Evolutionary conservation across 2,329 filamentous ascomycete genomes (phyloP).

Genomic region (Penicillium sp.): DNA sequence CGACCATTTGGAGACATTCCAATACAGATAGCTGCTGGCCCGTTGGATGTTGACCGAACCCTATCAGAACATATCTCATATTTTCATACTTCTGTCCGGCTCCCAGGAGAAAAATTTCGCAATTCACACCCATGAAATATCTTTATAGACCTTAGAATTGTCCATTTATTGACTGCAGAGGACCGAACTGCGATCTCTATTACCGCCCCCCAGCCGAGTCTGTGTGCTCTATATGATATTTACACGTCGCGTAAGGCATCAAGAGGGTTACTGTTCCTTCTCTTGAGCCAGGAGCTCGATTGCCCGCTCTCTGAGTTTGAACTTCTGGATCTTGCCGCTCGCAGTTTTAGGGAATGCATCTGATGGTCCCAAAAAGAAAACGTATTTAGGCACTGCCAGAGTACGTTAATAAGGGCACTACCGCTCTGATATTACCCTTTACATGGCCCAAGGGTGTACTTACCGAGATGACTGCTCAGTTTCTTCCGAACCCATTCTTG

Average conservation of each 20-base stretch:
- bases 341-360: conserved; percentile 88
- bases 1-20: neutral
- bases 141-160: neutral
- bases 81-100: too few species aligned
- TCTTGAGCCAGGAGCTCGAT: conserved; percentile 43
- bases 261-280: neutral
- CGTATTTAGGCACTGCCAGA: conserved; percentile 65
- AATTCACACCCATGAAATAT: too few species aligned
- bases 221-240: neutral
- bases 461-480: conserved; percentile 65
- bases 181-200: neutral
- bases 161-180: neutral
- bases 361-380: conserved; percentile 65
- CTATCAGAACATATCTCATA: too few species aligned
- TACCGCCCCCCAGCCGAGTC: neutral
- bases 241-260: neutral
- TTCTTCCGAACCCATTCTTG: conserved; percentile 65
- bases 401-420: neutral
- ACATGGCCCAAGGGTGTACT: conserved; percentile 21
- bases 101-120: too few species aligned
- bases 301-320: conserved; percentile 68
- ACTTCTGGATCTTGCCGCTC: conserved; percentile 96
- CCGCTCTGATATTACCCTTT: too few species aligned
- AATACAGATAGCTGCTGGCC: neutral
- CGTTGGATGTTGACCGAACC: too few species aligned